Evolutionary conservation across 805 yeast species (phyloP), one percentile per base, ranked within the genome.

Genomic region (Diddensiella caesifluorescens): DNA sequence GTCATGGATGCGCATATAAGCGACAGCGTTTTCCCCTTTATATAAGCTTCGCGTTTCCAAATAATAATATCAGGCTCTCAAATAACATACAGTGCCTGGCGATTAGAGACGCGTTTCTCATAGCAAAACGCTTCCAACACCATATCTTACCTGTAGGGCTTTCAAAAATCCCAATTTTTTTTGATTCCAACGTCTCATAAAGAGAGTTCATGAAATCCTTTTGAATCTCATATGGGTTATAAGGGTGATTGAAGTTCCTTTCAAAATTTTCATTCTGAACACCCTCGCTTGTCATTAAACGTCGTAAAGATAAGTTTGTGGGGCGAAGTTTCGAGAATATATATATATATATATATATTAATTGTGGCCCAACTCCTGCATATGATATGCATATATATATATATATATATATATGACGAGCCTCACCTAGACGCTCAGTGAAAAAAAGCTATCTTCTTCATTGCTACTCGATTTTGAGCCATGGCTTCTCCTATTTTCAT

Each of bases 61-160:
- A n/a, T n/a, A n/a, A n/a, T n/a, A n/a, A n/a, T n/a, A n/a, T n/a
- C n/a, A n/a, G n/a, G n/a, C n/a, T n/a, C n/a, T n/a, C n/a, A n/a
- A n/a, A n/a, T n/a, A n/a, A n/a, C n/a, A n/a, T n/a, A n/a, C n/a
- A n/a, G n/a, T n/a, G n/a, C n/a, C n/a, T n/a, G n/a, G n/a, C n/a
- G n/a, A n/a, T n/a, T n/a, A n/a, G n/a, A n/a, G n/a, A n/a, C n/a
- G n/a, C n/a, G n/a, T n/a, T n/a, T n/a, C n/a, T n/a, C n/a, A n/a
- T n/a, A n/a, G n/a, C n/a, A n/a, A n/a, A n/a, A n/a, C n/a, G n/a
- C n/a, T n/a, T n/a, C n/a, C n/a, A n/a, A n/a, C n/a, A n/a, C n/a
- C n/a, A n/a, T n/a, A n/a, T 41, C 51, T 89, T 85, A 4, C 97
- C 97, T 0, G 97, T 89, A 0, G 97, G 97, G 44, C 92, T 81